These are phyloP conservation scores for Aethionema arabicum DNA, from an alignment of 345 rosid genomes.

Conservation along the genomic window DNA sequence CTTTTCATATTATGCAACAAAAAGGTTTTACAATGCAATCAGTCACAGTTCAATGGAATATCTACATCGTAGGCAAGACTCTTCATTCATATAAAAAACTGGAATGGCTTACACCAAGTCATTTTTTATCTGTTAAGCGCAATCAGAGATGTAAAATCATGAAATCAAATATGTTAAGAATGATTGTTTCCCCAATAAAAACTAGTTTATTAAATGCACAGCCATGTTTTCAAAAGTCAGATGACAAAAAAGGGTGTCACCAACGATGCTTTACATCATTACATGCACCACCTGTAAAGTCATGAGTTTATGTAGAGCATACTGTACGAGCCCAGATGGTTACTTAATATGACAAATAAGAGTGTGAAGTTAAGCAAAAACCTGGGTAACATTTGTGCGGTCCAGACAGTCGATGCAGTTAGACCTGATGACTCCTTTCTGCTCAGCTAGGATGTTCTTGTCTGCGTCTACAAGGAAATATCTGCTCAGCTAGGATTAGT, in stretches of 20 bases:
- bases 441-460: slow-evolving; percentile 72
- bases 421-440: slow-evolving; percentile 83
- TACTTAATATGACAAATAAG: slow-evolving; percentile 2
- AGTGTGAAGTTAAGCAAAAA: slow-evolving; percentile 37
- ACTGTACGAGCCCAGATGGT: slow-evolving; percentile 28
- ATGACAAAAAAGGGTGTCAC: slow-evolving; percentile 9
- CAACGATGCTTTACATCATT: neutral
- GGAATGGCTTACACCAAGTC: slow-evolving; percentile 9
- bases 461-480: slow-evolving; percentile 68
- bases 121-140: neutral
- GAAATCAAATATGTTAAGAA: neutral
- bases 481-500: slow-evolving; percentile 79
- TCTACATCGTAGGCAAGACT: slow-evolving; percentile 12
- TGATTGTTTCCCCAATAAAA: neutral
- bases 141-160: slow-evolving; percentile 2
- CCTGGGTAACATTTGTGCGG: slow-evolving; percentile 98
- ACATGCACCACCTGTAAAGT: neutral
- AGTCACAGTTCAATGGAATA: slow-evolving; percentile 6
- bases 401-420: slow-evolving; percentile 98
- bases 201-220: neutral
- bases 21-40: slow-evolving; percentile 12
- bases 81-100: slow-evolving; percentile 9
- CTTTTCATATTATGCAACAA: slow-evolving; percentile 46
- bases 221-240: slow-evolving; percentile 11
- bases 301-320: slow-evolving; percentile 18